Percentiles rank a stretch among this genome's conserved stretches.
Conservation (phyloP, 208 protist genomes). For the Naegleria lovaniensis region DNA sequence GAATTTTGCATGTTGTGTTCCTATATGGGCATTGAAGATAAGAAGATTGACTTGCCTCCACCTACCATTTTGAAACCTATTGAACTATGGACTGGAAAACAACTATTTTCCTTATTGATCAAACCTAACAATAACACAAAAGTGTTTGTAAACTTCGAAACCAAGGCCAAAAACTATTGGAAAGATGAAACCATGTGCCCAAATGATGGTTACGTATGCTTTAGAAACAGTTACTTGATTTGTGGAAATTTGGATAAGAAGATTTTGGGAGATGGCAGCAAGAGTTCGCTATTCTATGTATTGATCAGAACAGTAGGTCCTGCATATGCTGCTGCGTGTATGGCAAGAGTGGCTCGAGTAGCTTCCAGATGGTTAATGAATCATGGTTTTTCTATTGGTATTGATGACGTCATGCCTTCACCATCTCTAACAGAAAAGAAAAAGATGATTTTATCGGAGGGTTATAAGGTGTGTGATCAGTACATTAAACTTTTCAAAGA, state of each 20-base stretch:
- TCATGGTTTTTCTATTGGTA: conserved; percentile 98
- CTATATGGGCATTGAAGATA: conserved; percentile 61
- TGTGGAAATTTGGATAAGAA: conserved; percentile 95
- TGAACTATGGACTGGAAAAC: conserved; percentile 98
- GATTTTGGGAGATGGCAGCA: conserved; percentile 79
- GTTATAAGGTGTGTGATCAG: conserved; percentile 78
- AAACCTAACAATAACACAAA: conserved; percentile 37
- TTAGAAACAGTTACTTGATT: conserved; percentile 84
- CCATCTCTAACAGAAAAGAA: conserved; percentile 74
- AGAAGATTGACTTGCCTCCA: conserved; percentile 80
- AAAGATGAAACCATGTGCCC: conserved; percentile 52
- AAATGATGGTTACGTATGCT: conserved; percentile 85
- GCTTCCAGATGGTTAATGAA: conserved; percentile 83
- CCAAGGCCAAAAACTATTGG: conserved; percentile 74
- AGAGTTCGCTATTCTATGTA: conserved; percentile 89
- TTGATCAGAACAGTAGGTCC: conserved; percentile 75
- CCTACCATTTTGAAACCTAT: conserved; percentile 93
- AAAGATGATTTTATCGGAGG: conserved; percentile 72
- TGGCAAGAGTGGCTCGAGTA: conserved; percentile 89
- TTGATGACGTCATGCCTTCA: conserved; percentile 90
- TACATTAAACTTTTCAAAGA: conserved; percentile 82
- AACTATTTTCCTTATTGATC: conserved; percentile 89
- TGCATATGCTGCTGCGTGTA: conserved; percentile 73
- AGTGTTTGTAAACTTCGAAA: conserved; percentile 79
- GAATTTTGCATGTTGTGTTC: conserved; percentile 76